Conservation (phyloP, 805 yeast species). For the Ogataea pilisensis region DNA sequence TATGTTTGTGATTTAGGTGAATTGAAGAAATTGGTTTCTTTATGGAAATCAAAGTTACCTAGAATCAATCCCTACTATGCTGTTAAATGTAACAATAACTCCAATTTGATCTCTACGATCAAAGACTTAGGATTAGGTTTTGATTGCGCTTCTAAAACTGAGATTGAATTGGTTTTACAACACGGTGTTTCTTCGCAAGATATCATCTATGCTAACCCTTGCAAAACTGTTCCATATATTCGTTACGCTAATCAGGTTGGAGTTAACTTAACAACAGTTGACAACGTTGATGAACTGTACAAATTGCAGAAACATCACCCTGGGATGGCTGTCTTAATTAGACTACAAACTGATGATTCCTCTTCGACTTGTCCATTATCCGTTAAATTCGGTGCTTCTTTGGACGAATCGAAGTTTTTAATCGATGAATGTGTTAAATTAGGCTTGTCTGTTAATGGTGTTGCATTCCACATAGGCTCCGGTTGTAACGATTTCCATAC, state of each 20-base stretch:
- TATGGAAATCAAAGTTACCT: constrained; percentile 68
- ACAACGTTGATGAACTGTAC: constrained; percentile 77
- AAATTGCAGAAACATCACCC: constrained; percentile 72
- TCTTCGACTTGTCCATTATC: constrained; percentile 81
- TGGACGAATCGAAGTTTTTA: constrained; percentile 49
- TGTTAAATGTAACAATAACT: constrained; percentile 86
- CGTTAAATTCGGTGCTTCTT: constrained; percentile 82
- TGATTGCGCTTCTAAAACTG: constrained; percentile 90
- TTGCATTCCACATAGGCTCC: constrained; percentile 94
- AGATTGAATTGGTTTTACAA: constrained; percentile 62
- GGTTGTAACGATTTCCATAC: constrained; percentile 77
- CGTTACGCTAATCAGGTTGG: constrained; percentile 57
- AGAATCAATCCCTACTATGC: constrained; percentile 87
- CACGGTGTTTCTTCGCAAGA: constrained; percentile 61
- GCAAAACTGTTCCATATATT: constrained; percentile 81
- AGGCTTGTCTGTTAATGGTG: constrained; percentile 68
- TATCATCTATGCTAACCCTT: constrained; percentile 90
- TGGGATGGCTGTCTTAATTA: constrained; percentile 60
- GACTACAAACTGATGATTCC: constrained; percentile 88
- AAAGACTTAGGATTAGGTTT: constrained; percentile 67
- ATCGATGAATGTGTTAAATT: constrained; percentile 59
- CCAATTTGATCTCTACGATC: constrained; percentile 51
- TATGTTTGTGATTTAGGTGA: constrained; percentile 83
- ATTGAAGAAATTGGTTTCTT: constrained; percentile 52
- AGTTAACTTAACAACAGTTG: constrained; percentile 80